These are phyloP conservation scores for Ganoderma boninense DNA, from an alignment of 1,284 basidiomycete genomes.

Conservation along the genomic window DNA sequence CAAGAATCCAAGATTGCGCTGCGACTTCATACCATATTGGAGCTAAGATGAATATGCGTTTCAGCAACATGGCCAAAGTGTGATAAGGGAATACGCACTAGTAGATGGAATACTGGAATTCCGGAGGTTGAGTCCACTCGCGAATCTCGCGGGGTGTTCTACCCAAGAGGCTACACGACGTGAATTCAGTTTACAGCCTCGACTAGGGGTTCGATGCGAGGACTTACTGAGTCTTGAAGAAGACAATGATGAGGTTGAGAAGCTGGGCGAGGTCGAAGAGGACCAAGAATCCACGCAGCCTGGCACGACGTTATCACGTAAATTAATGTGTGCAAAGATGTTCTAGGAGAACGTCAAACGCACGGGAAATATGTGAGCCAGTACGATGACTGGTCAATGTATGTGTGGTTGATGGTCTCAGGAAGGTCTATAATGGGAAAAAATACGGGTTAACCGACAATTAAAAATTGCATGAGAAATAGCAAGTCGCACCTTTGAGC, in stretches of 20 bases:
- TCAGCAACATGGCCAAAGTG: background rate
- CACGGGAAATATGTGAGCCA: slow-evolving; percentile 96
- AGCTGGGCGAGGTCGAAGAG: slow-evolving; percentile 97
- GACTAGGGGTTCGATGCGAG: background rate
- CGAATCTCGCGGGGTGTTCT: slow-evolving; percentile 96
- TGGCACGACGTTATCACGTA: slow-evolving; percentile 36
- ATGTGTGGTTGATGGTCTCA: slow-evolving; percentile 77
- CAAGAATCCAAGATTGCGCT: background rate
- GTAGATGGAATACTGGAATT: slow-evolving; percentile 92
- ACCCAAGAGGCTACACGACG: slow-evolving; percentile 75
- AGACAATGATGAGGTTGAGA: slow-evolving; percentile 88
- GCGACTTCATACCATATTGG: slow-evolving; percentile 61
- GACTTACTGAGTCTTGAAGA: slow-evolving; percentile 77
- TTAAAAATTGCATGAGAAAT: background rate
- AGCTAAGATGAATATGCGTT: slow-evolving; percentile 48
- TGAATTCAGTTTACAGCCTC: background rate
- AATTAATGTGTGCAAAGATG: background rate
- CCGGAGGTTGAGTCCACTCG: slow-evolving; percentile 95
- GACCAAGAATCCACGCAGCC: slow-evolving; percentile 91
- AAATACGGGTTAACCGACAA: background rate
- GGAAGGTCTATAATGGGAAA: slow-evolving; percentile 62
- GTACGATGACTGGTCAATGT: slow-evolving; percentile 86
- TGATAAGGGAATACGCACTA: slow-evolving; percentile 62
- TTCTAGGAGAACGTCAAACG: slow-evolving; percentile 37
- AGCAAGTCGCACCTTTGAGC: slow-evolving; percentile 62